Evolutionary conservation across 177 flowering plant species (phyloP), one percentile per base, ranked within the genome.

Genomic region (Vitis hybrid): DNA sequence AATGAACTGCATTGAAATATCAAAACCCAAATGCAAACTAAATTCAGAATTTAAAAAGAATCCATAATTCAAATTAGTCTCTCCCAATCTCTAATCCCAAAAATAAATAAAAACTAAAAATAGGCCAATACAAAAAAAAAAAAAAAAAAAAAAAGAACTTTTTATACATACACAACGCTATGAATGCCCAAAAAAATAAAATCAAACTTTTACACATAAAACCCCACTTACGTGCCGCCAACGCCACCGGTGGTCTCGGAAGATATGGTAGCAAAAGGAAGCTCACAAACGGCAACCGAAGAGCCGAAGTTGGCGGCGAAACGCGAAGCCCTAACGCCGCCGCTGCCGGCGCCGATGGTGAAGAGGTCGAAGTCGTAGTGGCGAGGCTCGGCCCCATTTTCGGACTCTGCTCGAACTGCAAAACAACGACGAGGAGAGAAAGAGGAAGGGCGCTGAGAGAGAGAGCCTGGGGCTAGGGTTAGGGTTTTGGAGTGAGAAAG

Each of bases 311-410:
- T 86, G 31, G 99, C 81, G 12, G 97, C 97, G 67, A 96, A 93
- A 51, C 99, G 91, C 12, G 99, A 90, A 6, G 98, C 99, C 31
- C 98, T 83, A 20, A 96, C 97, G 50, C 99, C 98, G 10, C 99
- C 99, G 75, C 97, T 91, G 14, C 99, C 98, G 4, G 98, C 99
- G 48, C 98, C 99, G 66, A 96, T 86, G 5, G 98, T 92, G 81
- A 96, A 96, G 65, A 96, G 87, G 72, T 96, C 98, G 78, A 85
- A 96, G 77, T 96, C 99, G 71, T 76, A 96, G 57, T 78, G 76
- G 9, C 77, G 77, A 2, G 80, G 67, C 66, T 88, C 94, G 29
- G 83, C 78, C 18, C 91, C 94, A 52, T 86, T 85, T 0, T 75
- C 83, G 64, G 88, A 80, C 56, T 83, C 92, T 4, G 89, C 90